Conservation (phyloP, 73 alveolate species). For the Paramecium primaurelia region DNA sequence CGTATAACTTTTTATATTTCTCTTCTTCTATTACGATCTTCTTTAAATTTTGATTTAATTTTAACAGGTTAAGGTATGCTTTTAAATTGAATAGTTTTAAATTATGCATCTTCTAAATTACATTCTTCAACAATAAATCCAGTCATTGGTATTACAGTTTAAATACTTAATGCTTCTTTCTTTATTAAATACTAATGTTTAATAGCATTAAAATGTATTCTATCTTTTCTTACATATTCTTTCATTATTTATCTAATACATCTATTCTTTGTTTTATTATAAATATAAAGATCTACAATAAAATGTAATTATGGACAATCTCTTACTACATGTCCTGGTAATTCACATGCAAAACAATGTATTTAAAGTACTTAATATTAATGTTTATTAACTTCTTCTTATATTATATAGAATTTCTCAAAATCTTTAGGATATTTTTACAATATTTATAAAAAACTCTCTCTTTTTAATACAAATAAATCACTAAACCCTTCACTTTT, state of each 20-base stretch:
- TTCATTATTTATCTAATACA: constrained; percentile 10
- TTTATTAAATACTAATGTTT: background rate
- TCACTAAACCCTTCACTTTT: constrained; percentile 50
- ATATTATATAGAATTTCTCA: background rate
- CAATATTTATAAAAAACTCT: background rate
- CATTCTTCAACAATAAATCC: background rate
- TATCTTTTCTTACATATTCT: background rate
- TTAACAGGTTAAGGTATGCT: background rate
- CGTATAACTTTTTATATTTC: background rate
- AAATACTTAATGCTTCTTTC: background rate
- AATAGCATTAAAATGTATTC: background rate
- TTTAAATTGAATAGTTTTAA: background rate
- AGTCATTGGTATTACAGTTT: background rate
- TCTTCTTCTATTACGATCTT: background rate
- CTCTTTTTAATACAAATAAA: background rate
- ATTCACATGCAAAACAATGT: constrained; percentile 38
- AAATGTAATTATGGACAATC: constrained; percentile 43
- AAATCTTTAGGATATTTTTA: background rate
- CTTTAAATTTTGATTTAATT: constrained; percentile 34
- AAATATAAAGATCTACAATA: background rate
- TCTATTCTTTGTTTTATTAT: background rate
- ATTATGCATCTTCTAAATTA: background rate
- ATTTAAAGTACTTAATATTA: background rate
- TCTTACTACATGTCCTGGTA: constrained; percentile 36
- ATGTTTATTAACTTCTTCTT: background rate